Evolutionary conservation across 805 yeast genomes (phyloP).

Genomic region (Ogataea nakhonphanomensis): DNA sequence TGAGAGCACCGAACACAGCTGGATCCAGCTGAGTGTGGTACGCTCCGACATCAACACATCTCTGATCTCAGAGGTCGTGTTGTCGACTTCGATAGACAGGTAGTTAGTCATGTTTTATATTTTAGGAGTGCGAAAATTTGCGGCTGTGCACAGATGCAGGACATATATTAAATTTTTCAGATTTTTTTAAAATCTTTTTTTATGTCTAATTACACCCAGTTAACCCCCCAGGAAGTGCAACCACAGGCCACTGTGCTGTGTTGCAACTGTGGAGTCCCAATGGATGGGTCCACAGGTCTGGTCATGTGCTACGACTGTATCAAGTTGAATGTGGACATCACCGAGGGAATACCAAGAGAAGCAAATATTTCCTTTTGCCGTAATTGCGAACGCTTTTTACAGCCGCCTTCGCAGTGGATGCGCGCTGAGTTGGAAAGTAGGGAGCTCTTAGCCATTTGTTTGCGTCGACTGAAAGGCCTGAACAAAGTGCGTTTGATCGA

Average conservation of each 20-base stretch:
- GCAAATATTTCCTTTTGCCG: constrained; percentile 91
- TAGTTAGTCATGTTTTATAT: constrained; percentile 2
- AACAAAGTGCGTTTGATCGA: constrained; percentile 83
- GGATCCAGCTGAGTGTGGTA: constrained; percentile 47
- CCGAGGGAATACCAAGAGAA: constrained; percentile 92
- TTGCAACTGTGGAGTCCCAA: constrained; percentile 97
- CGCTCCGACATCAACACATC: constrained; percentile 54
- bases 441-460: constrained; percentile 85
- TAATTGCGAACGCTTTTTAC: constrained; percentile 93
- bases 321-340: constrained; percentile 86
- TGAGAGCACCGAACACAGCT: constrained; percentile 43
- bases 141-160: constrained; percentile 3
- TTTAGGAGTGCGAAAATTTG: no score
- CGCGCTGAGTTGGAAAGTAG: constrained; percentile 87
- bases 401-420: constrained; percentile 95
- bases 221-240: constrained; percentile 32
- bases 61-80: constrained; percentile 47
- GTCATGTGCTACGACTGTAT: constrained; percentile 98
- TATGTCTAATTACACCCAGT: constrained; percentile 49
- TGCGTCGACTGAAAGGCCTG: constrained; percentile 84
- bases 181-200: background rate
- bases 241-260: constrained; percentile 81
- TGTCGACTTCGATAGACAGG: constrained; percentile 30
- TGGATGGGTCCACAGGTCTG: constrained; percentile 90
- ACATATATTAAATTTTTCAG: background rate